These are phyloP conservation scores for Vanderwaltozyma polyspora DNA, from an alignment of 805 yeast genomes.

Conservation along the genomic window DNA sequence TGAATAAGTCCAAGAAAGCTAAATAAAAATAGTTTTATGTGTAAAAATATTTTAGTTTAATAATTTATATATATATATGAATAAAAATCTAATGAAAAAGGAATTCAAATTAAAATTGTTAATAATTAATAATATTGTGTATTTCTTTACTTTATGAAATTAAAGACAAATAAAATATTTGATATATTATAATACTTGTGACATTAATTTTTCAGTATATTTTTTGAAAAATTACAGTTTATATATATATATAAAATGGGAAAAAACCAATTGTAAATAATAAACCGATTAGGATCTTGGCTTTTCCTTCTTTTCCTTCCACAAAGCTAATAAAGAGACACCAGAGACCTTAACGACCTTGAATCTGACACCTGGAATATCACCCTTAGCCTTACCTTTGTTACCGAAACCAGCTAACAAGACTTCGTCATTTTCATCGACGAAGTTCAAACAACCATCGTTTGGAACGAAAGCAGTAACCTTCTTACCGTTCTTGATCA, in stretches of 20 bases:
- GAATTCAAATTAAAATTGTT: too few relatives aligned
- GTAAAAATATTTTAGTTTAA: too few relatives aligned
- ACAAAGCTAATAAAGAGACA: conserved; percentile 97
- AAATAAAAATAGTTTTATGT: conserved; percentile 1
- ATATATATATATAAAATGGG: too few relatives aligned
- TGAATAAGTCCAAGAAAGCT: conserved; percentile 21
- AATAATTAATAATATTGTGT: too few relatives aligned
- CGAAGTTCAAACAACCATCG: conserved; percentile 99
- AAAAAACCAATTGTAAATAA: conserved; percentile 1
- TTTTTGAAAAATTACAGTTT: too few relatives aligned
- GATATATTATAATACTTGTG: too few relatives aligned
- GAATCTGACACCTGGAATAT: conserved; percentile 99
- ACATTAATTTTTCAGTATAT: too few relatives aligned
- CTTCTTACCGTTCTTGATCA: conserved; percentile 99
- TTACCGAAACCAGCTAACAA: conserved; percentile 99
- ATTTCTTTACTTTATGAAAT: too few relatives aligned
- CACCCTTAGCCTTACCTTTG: conserved; percentile 99
- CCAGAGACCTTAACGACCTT: conserved; percentile 99
- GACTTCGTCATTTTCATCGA: conserved; percentile 99
- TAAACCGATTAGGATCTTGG: conserved; percentile 79
- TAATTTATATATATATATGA: too few relatives aligned
- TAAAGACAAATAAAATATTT: too few relatives aligned
- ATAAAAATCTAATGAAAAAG: too few relatives aligned
- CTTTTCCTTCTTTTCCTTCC: conserved; percentile 99
- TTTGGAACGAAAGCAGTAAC: conserved; percentile 99